Evolutionary conservation across 768 basidiomycete genomes (phyloP), one percentile per base, ranked within the genome.

Genomic region (Butyriboletus loyo): DNA sequence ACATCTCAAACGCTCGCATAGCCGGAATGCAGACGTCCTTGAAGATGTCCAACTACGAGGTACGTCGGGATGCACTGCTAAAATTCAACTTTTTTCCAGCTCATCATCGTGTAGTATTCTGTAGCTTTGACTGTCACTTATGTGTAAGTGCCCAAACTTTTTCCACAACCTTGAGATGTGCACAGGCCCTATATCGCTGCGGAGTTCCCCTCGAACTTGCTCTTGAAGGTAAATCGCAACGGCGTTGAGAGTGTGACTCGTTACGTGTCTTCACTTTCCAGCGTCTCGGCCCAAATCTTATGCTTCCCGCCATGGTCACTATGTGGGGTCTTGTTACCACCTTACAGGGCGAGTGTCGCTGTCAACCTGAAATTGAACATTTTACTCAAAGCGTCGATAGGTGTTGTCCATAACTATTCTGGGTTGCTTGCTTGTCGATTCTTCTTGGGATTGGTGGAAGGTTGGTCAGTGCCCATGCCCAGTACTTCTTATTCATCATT

Each of bases 321-420:
- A 58, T 81, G 1, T 89, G 87, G 86, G 87, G 87, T n/a, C 42
- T 86, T n/a, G 76, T 83, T 14, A 76, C 79, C 10, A 75, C 82
- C 9, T 70, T 81, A 40, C 85, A 88, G 75, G 85, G 83, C 77
- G 24, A 53, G 30, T 56, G 10, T 40, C n/a, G 17, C 11, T 41
- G n/a, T 44, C 22, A 22, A n/a, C 19, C 9, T 7, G 30, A n/a
- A 30, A 24, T 32, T n/a, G 5, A 7, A 22, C 3, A 39, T 45
- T 45, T 30, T 19, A 28, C 36, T 46, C 22, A 35, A 11, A 34
- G 22, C 10, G 11, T 11, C 13, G 21, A 17, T 46, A 78, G 79
- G 79, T 1, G 57, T 77, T 13, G 80, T 69, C 66, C 75, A 61
- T 59, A 72, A 59, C 61, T 84, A 64, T 72, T 80, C 64, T 65